Evolutionary conservation across 2,329 filamentous ascomycete species (phyloP), one percentile per base, ranked within the genome.

Genomic region (Claviceps sorghi): DNA sequence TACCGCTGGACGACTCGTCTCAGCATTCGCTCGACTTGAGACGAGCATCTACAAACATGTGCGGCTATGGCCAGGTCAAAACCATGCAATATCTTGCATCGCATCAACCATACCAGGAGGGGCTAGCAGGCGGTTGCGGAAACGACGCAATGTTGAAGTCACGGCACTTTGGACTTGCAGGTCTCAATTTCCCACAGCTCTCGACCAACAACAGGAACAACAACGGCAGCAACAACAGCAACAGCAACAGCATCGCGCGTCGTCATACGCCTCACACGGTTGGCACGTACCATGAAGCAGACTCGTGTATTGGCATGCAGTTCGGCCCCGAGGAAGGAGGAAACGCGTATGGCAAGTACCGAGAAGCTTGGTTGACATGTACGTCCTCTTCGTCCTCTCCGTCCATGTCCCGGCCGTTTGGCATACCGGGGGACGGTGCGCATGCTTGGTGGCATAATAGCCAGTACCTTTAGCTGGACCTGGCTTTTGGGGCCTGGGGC

Each of bases 401-500:
- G 15, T 30, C 32, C 32, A 42, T 30, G n/a, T 47, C 42, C 15
- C 48, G 43, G 43, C 32, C 40, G 34, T 47, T 52, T 29, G 32
- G 51, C 8, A 21, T 17, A 17, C 29, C 50, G n/a, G 17, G 43
- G 15, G 49, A 19, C 15, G 21, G 38, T 40, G 10, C 45, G 36
- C 46, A 36, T 17, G 34, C 11, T 15, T 36, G 34, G 13, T 36
- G 52, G 52, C 34, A 51, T 45, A 22, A 34, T 21, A 17, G 19
- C 21, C 42, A 44, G 32, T 30, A 26, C 49, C 49, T 51, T 21
- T 52, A 52, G 49, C 30, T 36, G 49, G n/a, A 44, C 38, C 48
- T 36, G 19, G 42, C 30, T 36, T 26, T 36, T n/a, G 21, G 38
- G 26, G 19, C 21, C 15, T 21, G 38, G 22, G 30, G 26, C 21